Base-by-base conservation (phyloP, 225 moss, liverwort and hornwort genomes). In the Polytrichum formosum region DNA sequence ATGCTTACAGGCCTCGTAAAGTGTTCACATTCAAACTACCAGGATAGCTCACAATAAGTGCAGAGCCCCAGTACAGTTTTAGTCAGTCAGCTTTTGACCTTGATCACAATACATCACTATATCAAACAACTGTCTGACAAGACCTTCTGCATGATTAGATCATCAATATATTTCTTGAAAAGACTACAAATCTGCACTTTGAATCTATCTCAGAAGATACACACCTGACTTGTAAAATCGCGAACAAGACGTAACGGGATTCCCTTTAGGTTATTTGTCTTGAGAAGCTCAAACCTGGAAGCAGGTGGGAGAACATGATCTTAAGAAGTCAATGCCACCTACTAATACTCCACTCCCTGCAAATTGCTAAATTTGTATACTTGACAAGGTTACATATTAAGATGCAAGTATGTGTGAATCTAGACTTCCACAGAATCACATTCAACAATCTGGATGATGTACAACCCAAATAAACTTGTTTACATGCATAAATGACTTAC, bases 201-300 rank as follows among this genome's bases (percentile, higher is more conserved):
- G 46, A 46, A 46, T 46, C 46, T 46, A 3, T 46, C 13, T 13
- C 46, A 63, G 33, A 65, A 35, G 21, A 28, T 29, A 27, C 55
- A 20, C 70, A 93, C 95, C 93, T 95, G 93, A 63, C 71, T 79
- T 18, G 86, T 91, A 73, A 95, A 91, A 29, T 59, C 78, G 53
- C 86, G 84, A 7, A 95, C 82, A 19, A 91, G 76, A 62, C 78
- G 84, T 80, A 95, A 76, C 4, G 95, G 91, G 64, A 95, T 87
- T 37, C 95, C 95, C 79, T 89, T 95, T 68, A 84, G 75, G 33
- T 82, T 72, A 56, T 95, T 95, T 10, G 79, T 80, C 82, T 91
- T 91, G 62, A 95, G 63, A 78, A 95, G 80, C 76, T 95, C 95
- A 68, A 84, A 93, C 74, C 92, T 95, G 82, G 61, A 68, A 56